Evolutionary conservation across 2,329 filamentous ascomycete genomes (phyloP), one percentile per base, ranked within the genome.

Genomic region (Aspergillus glaucus): DNA sequence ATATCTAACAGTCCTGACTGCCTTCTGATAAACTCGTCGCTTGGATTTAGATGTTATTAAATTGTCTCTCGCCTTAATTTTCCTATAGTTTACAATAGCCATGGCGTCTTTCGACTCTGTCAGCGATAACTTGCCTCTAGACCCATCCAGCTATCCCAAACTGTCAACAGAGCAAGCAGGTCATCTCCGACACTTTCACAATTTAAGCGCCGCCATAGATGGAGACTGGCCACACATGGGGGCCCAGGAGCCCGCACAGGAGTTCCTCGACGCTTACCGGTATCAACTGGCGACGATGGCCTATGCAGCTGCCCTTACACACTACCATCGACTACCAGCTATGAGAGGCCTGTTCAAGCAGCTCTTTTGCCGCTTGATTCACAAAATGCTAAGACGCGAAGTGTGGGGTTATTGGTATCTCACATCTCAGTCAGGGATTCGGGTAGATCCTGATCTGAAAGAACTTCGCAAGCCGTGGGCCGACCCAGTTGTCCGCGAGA

Each of bases 401-500:
- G 71, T 74, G 2, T 75, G 71, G 69, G 63, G 62, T 1, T 73
- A 74, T 50, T 74, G 70, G 71, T 74, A 67, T 52, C 54, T 62
- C n/a, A 67, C 67, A 2, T 64, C 60, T 22, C 65, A 67, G 21
- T 60, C 62, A 1, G 70, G 70, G 0, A 62, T 55, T 3, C 22
- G 44, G 2, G 53, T 65, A 1, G 66, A 74, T 48, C 71, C 70
- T 2, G 62, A 66, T 45, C 46, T 72, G 2, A 67, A 59, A 17
- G 68, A 72, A 48, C 47, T 73, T 40, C 54, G 71, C 9, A 68
- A 65, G 46, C 71, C 71, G 0, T 74, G 71, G 70, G 67, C 69
- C 0, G 67, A 74, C 51, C 69, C 71, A 1, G 58, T 73, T 1
- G 55, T 63, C 15, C 57, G 54, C 36, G 70, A 74, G 52, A 74